Base-by-base conservation (phyloP, 768 basidiomycete genomes). In the Panaeolus papilionaceus region DNA sequence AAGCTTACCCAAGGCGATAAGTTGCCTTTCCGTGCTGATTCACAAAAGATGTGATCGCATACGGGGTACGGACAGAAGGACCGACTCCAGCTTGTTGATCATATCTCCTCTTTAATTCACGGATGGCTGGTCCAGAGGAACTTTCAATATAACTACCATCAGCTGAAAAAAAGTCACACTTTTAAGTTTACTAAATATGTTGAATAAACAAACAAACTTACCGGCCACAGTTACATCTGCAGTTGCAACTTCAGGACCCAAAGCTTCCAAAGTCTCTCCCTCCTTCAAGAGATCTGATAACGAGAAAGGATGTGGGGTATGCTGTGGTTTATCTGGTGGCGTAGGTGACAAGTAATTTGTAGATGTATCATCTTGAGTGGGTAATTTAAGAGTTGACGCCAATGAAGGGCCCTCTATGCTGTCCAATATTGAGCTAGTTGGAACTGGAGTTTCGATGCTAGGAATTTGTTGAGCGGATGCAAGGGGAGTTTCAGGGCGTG, bases 131-230 rank as follows among this genome's bases (percentile, higher is more conserved):
- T 2, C 89, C 92, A 63, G 90, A 92, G 5, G 92, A 86, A 1
- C 92, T 94, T 73, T 95, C 93, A 23, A 94, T 87, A 75, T 90
- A 95, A 49, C 83, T 90, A 66, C 88, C 88, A 74, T 95, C 91
- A 71, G 85, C 93, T 85, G 71, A 49, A 65, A 62, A 62, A 61
- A 12, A 67, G 63, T 18, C 2, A 10, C 6, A 26, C n/a, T 28
- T 64, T 47, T 73, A 66, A 69, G 64, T 65, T 72, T 64, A 38
- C 61, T 23, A 54, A 42, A 71, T 47, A 45, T 40, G 61, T 45
- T 45, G 38, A 28, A 33, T 45, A 66, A 71, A 71, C 64, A 40
- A 61, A 70, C 33, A 33, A 20, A 44, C 87, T 77, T 75, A 90
- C 89, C 80, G 64, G 89, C 86, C 70, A 90, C 82, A 40, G 79